These are phyloP conservation scores for Naganishia cerealis DNA, from an alignment of 1,284 basidiomycete genomes.

Conservation along the genomic window DNA sequence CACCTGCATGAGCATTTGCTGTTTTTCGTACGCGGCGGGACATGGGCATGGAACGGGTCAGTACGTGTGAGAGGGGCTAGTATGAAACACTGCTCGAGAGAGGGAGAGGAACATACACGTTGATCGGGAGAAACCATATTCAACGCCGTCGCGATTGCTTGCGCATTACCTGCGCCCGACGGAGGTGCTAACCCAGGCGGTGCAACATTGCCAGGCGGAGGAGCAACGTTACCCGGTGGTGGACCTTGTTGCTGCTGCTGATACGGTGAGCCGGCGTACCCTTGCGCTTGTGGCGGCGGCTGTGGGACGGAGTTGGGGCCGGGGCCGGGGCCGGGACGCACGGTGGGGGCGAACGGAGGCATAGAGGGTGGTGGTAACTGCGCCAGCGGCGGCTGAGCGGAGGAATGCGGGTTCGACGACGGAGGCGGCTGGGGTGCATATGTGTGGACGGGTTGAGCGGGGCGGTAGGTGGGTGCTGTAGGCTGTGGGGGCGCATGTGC, in stretches of 20 bases:
- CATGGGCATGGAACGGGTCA: background rate
- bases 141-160: conserved; percentile 46
- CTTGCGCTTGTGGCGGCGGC: background rate
- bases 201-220: background rate
- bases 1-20: conserved; percentile 84
- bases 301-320: background rate
- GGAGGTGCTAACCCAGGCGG: conserved; percentile 36
- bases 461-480: conserved; percentile 15
- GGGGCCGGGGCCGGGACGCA: background rate
- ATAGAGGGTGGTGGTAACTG: conserved; percentile 7
- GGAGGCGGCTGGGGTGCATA: conserved; percentile 50
- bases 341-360: conserved; percentile 17
- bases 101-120: conserved; percentile 43
- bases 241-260: conserved; percentile 10
- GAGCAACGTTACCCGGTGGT: background rate
- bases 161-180: conserved; percentile 36
- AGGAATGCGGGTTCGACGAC: conserved; percentile 38
- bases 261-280: conserved; percentile 6
- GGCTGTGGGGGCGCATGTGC: conserved; percentile 2
- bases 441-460: conserved; percentile 32
- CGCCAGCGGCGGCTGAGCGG: background rate
- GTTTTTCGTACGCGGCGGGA: conserved; percentile 14
- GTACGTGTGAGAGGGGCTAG: background rate
- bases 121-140: conserved; percentile 52
- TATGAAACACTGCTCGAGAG: background rate